These are phyloP conservation scores for Crithidia fasciculata DNA, from an alignment of 208 protist genomes.

Conservation along the genomic window DNA sequence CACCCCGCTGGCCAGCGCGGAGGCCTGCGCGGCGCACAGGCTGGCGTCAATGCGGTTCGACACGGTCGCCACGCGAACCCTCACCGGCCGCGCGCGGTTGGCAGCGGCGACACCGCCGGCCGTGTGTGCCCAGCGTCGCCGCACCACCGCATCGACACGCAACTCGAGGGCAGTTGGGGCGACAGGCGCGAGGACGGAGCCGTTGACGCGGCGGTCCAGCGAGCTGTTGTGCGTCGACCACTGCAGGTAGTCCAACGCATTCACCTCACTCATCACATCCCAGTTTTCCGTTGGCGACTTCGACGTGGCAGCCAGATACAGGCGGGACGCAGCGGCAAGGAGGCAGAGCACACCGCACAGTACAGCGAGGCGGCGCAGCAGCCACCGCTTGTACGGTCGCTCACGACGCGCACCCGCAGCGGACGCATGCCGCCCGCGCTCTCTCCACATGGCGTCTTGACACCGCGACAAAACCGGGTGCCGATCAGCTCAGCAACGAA, in stretches of 20 bases:
- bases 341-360: neutral
- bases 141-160: constrained; percentile 8
- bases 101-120: constrained; percentile 1
- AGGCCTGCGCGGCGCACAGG: constrained; percentile 29
- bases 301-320: neutral
- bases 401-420: too few species aligned
- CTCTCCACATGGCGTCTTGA: too few species aligned
- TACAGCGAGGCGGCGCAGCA: neutral
- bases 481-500: too few species aligned
- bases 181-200: neutral
- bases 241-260: neutral
- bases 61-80: constrained; percentile 10
- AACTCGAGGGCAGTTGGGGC: neutral
- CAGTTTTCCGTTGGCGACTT: neutral
- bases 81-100: neutral
- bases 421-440: too few species aligned
- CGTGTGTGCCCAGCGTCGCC: constrained; percentile 12
- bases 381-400: neutral
- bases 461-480: too few species aligned
- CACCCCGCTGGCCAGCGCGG: constrained; percentile 27
- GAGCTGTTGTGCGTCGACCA: constrained; percentile 6
- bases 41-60: constrained; percentile 27
- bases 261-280: too few species aligned
- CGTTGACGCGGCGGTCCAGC: neutral
- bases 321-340: neutral